Evolutionary conservation across 495 filamentous ascomycete genomes (phyloP).

Genomic region (Neurospora intermedia): DNA sequence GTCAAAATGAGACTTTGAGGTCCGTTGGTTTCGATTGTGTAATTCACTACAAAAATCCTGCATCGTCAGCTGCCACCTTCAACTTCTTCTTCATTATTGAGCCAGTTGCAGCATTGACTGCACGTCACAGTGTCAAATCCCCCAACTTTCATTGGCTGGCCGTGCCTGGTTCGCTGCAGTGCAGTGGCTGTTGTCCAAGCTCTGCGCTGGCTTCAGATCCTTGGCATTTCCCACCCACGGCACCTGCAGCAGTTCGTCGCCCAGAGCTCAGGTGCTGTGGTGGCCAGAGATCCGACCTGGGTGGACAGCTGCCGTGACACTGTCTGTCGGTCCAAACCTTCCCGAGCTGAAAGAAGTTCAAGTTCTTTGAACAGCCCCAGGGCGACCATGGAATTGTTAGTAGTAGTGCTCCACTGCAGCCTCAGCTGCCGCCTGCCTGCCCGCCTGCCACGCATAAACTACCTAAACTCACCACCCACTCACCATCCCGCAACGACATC

Average conservation of each 20-base stretch:
- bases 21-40: not conserved
- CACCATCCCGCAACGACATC: not conserved
- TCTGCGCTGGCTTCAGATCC: not conserved
- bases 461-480: not conserved
- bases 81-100: not conserved
- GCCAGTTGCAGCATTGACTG: not conserved
- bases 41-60: not conserved
- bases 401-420: not conserved
- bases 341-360: not conserved
- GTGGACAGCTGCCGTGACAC: not conserved
- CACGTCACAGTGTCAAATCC: not conserved
- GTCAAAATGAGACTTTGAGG: not conserved
- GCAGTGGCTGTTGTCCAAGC: not conserved
- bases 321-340: not conserved
- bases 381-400: not conserved
- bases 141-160: not conserved
- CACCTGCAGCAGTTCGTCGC: not conserved
- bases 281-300: not conserved
- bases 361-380: not conserved
- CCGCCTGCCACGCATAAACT: not conserved
- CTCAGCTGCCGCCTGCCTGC: not conserved
- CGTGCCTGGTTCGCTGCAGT: not conserved
- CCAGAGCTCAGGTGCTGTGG: not conserved
- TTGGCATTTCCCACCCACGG: not conserved
- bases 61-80: not conserved